Percentiles rank a stretch among this genome's conserved stretches.
phyloP scores from a whole-genome alignment of 2,329 filamentous ascomycete genomes.

The Botrytis byssoidea region DNA sequence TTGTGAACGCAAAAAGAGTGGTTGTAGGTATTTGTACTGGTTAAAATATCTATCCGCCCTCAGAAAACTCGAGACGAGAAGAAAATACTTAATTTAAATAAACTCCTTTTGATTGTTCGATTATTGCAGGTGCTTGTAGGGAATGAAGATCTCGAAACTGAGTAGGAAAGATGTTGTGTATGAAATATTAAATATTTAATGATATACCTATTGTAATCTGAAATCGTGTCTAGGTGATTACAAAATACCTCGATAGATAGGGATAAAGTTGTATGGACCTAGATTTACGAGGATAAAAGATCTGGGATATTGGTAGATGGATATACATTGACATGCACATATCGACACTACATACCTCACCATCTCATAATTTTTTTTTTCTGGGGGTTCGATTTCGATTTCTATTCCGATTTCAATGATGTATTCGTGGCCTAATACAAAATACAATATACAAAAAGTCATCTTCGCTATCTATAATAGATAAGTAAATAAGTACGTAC shows the following conservation, averaged over 20 bases:
- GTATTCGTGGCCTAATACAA: neutral
- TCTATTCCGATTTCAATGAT: neutral
- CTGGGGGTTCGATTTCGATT: neutral
- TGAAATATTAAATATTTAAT: neutral
- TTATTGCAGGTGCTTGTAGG: neutral
- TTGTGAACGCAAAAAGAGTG: neutral
- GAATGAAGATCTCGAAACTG: neutral
- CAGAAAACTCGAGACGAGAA: neutral
- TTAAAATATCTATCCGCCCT: neutral
- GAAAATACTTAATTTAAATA: neutral
- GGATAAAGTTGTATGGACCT: neutral
- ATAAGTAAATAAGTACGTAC: neutral
- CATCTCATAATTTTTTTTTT: accelerated
- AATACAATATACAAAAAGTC: neutral
- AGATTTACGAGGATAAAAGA: neutral
- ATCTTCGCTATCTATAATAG: neutral
- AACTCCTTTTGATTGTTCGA: neutral
- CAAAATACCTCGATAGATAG: neutral
- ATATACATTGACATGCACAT: accelerated
- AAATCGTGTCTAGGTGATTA: neutral
- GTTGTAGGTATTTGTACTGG: neutral
- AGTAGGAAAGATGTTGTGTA: neutral
- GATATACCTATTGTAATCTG: neutral
- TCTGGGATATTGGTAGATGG: neutral
- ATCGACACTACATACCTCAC: neutral